Evolutionary conservation across 2,329 filamentous ascomycete species (phyloP).

Genomic region (Rhynchosporium agropyri): DNA sequence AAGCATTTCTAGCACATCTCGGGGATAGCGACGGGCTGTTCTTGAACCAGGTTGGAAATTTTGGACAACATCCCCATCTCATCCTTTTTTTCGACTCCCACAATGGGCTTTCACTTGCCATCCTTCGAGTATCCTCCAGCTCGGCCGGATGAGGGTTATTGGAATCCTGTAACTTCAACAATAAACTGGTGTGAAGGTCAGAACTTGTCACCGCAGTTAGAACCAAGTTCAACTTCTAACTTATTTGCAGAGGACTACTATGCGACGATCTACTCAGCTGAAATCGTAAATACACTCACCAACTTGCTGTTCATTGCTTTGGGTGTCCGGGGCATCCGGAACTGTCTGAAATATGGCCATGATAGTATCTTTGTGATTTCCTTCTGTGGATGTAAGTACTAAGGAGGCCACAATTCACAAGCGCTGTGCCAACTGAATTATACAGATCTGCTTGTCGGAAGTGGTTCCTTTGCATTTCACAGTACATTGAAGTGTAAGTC

Average conservation of each 20-base stretch:
- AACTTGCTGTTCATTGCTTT: conserved; percentile 82
- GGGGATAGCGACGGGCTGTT: neutral
- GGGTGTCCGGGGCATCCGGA: conserved; percentile 73
- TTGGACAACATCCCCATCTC: neutral
- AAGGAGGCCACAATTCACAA: neutral
- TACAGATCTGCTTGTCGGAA: conserved; percentile 44
- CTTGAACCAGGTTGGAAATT: neutral
- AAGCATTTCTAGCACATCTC: conserved; percentile 12
- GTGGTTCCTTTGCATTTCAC: conserved; percentile 46
- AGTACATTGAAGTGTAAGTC: conserved; percentile 46
- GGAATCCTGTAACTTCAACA: conserved; percentile 42
- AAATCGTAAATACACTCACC: conserved; percentile 79
- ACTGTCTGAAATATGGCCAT: conserved; percentile 72
- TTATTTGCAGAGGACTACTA: conserved; percentile 65
- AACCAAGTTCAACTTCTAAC: conserved; percentile 13
- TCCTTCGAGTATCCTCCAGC: conserved; percentile 42
- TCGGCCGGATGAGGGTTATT: conserved; percentile 39
- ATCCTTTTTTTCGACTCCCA: neutral
- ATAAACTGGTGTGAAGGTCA: conserved; percentile 73
- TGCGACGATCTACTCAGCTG: conserved; percentile 73
- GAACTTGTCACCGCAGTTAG: neutral
- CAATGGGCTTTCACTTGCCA: conserved; percentile 36
- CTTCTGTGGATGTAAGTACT: conserved; percentile 47
- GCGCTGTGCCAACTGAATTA: neutral
- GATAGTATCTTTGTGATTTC: conserved; percentile 74